Percentiles rank a stretch among this genome's conserved stretches.
These are phyloP conservation scores for Elsinoe arachidis DNA, from an alignment of 2,329 filamentous ascomycete genomes.

Conservation along the genomic window DNA sequence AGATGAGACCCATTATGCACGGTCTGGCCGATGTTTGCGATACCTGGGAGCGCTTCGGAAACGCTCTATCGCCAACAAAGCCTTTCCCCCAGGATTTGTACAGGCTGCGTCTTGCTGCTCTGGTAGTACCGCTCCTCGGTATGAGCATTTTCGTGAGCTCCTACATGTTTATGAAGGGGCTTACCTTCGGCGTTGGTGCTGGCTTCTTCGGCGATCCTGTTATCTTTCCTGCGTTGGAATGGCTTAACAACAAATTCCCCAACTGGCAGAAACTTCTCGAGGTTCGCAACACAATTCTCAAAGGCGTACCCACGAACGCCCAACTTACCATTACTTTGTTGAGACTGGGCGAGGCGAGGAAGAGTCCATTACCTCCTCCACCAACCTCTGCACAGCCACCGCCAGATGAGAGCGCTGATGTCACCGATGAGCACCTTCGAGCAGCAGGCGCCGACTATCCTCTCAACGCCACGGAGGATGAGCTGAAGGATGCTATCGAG, in stretches of 20 bases:
- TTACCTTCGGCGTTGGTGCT: slow-evolving; percentile 61
- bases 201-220: slow-evolving; percentile 73
- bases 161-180: slow-evolving; percentile 51
- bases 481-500: slow-evolving; percentile 54
- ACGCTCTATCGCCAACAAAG: slow-evolving; percentile 42
- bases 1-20: slow-evolving; percentile 66
- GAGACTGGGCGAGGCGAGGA: slow-evolving; percentile 72
- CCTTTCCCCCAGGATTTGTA: slow-evolving; percentile 39
- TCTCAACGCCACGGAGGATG: slow-evolving; percentile 54
- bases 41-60: slow-evolving; percentile 55
- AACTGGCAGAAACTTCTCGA: slow-evolving; percentile 69
- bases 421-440: slow-evolving; percentile 43
- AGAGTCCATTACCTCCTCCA: slow-evolving; percentile 62
- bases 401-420: slow-evolving; percentile 41
- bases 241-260: slow-evolving; percentile 55
- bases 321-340: slow-evolving; percentile 74
- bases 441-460: slow-evolving; percentile 46
- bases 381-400: slow-evolving; percentile 38
- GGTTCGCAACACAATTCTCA: slow-evolving; percentile 61
- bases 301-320: slow-evolving; percentile 76
- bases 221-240: slow-evolving; percentile 50
- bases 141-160: slow-evolving; percentile 38
- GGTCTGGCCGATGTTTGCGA: slow-evolving; percentile 51
- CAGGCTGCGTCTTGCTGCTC: slow-evolving; percentile 37
- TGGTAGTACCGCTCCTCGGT: slow-evolving; percentile 37